phyloP scores from a whole-genome alignment of 2,329 filamentous ascomycete species.

The Triangularia verruculosa region DNA sequence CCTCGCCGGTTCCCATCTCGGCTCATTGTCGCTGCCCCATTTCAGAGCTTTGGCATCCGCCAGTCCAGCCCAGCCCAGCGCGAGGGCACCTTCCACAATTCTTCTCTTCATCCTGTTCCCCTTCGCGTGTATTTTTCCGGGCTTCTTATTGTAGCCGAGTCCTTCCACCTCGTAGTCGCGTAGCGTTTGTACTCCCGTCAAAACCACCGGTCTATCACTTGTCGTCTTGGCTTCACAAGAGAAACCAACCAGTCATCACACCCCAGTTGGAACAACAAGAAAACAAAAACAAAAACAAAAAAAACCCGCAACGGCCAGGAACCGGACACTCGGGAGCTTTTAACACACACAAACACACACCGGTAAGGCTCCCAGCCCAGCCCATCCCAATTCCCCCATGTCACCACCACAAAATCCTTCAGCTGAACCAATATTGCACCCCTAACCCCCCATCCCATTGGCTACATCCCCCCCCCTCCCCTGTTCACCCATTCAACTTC shows the following conservation, averaged over 20 bases:
- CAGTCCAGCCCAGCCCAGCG: slow-evolving; percentile 24
- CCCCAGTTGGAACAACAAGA: not conserved
- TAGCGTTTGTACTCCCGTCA: not conserved
- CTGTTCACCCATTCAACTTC: no score
- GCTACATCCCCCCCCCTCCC: not conserved
- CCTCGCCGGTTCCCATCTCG: slow-evolving; percentile 28
- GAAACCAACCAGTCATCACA: not conserved
- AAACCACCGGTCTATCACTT: not conserved
- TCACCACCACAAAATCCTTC: not conserved
- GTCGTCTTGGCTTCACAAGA: not conserved
- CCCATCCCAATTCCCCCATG: not conserved
- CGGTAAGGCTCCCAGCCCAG: not conserved
- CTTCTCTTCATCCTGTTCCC: slow-evolving; percentile 26
- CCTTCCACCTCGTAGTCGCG: no score
- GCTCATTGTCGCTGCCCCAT: slow-evolving; percentile 25
- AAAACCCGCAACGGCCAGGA: not conserved
- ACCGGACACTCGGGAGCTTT: not conserved
- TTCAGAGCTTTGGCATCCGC: slow-evolving; percentile 27
- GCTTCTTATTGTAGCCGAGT: not conserved
- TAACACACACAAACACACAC: not conserved
- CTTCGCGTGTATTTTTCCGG: not conserved
- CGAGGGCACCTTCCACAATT: slow-evolving; percentile 18
- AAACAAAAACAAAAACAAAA: not conserved
- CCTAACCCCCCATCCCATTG: not conserved
- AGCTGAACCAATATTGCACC: not conserved